Conservation (phyloP, 106 monocot genomes). For the Allium cepa region DNA sequence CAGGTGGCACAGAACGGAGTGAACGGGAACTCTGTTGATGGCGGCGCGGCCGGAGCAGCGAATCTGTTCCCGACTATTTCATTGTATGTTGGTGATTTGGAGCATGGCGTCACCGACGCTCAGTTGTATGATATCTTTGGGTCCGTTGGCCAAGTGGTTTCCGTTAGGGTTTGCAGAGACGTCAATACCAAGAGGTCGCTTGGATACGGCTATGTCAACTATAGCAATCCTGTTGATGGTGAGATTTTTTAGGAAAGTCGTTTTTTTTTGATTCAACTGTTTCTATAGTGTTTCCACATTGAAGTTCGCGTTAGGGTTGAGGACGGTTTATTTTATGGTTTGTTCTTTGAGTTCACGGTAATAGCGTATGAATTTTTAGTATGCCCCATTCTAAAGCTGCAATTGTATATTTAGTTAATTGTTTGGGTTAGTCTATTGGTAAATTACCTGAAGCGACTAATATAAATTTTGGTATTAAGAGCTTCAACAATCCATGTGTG, state of each 20-base stretch:
- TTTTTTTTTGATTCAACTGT: not conserved
- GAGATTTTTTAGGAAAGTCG: not conserved
- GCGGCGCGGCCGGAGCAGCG: conserved; percentile 9
- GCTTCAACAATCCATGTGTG: too few species aligned
- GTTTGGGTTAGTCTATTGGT: too few species aligned
- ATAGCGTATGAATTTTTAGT: too few species aligned
- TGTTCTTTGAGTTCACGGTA: too few species aligned
- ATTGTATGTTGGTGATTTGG: conserved; percentile 60
- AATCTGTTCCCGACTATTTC: conserved; percentile 22
- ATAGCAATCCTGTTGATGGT: conserved; percentile 37
- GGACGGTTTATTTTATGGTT: too few species aligned
- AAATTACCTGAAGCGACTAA: too few species aligned
- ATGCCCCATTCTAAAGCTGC: too few species aligned
- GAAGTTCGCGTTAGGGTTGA: too few species aligned
- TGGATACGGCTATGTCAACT: conserved; percentile 70
- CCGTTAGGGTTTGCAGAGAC: conserved; percentile 52
- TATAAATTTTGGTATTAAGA: too few species aligned
- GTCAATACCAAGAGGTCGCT: conserved; percentile 35
- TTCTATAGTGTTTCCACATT: not conserved
- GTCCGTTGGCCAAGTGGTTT: conserved; percentile 41
- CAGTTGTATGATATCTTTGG: conserved; percentile 49
- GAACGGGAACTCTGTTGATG: not conserved
- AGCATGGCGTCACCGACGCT: conserved; percentile 37
- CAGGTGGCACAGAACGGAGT: not conserved
- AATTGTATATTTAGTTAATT: too few species aligned